Conservation (phyloP, 371 early-diverging fungal species). For the Zancudomyces culisetae region DNA sequence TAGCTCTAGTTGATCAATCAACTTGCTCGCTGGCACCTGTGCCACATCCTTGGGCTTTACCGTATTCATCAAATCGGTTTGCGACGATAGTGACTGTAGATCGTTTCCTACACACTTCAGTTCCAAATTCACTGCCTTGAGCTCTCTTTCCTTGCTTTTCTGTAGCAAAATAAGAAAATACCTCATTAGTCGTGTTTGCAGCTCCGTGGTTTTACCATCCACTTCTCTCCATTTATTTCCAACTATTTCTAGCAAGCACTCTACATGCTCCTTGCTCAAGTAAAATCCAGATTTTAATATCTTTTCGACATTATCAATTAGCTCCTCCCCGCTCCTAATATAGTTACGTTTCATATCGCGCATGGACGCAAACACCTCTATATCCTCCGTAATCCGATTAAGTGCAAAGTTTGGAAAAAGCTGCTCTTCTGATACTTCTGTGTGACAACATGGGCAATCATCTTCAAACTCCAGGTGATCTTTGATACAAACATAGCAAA, state of each 20-base stretch:
- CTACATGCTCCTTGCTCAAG: constrained; percentile 24
- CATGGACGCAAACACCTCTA: background rate
- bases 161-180: constrained; percentile 36
- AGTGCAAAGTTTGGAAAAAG: constrained; percentile 64
- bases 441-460: constrained; percentile 55
- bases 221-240: constrained; percentile 33
- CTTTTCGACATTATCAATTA: background rate
- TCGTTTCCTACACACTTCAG: constrained; percentile 12
- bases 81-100: constrained; percentile 9
- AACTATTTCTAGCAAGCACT: constrained; percentile 30
- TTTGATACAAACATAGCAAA: constrained; percentile 58
- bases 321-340: constrained; percentile 3
- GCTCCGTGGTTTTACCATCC: constrained; percentile 27
- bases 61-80: background rate
- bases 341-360: background rate
- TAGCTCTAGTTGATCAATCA: background rate
- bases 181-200: constrained; percentile 31
- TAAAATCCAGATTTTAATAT: background rate
- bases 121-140: constrained; percentile 16
- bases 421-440: constrained; percentile 30
- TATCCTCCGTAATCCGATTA: constrained; percentile 10
- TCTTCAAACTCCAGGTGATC: constrained; percentile 33
- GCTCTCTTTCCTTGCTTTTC: constrained; percentile 22
- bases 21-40: constrained; percentile 7
- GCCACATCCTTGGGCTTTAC: background rate